Percentiles rank a stretch among this genome's conserved stretches.
Evolutionary conservation across 192 early-diverging fungal genomes (phyloP).

Genomic region (Coemansia sp.): DNA sequence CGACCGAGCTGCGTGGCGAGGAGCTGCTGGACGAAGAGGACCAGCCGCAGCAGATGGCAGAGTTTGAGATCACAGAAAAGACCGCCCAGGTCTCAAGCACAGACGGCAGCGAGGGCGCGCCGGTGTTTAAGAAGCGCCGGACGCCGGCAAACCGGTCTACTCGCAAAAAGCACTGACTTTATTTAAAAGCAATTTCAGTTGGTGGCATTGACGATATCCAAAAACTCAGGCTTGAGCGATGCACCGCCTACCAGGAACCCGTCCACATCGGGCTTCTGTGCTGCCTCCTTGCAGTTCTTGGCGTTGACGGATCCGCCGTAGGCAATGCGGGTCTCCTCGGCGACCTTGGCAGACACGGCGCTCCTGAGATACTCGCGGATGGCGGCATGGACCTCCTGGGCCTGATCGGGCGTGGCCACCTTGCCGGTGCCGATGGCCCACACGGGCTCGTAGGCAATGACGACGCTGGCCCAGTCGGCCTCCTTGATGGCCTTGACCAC

Average conservation of each 20-base stretch:
- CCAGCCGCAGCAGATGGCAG: conserved; percentile 1
- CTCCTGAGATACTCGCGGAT: conserved; percentile 86
- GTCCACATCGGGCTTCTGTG: conserved; percentile 88
- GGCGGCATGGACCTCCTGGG: conserved; percentile 90
- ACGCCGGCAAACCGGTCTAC: conserved; percentile 21
- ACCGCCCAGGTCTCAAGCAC: conserved; percentile 2
- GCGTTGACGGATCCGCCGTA: conserved; percentile 97
- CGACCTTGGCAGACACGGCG: conserved; percentile 81
- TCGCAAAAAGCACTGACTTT: conserved; percentile 28
- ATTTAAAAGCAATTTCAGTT: conserved; percentile 3
- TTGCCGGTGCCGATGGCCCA: conserved; percentile 99
- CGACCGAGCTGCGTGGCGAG: conserved; percentile 16
- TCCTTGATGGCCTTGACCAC: conserved; percentile 67
- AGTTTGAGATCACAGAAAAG: conserved; percentile 45
- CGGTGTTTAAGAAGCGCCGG: conserved; percentile 47
- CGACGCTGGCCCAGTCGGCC: conserved; percentile 87
- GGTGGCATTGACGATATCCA: conserved; percentile 61
- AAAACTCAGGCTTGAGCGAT: conserved; percentile 89
- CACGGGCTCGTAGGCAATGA: conserved; percentile 99
- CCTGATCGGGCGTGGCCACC: conserved; percentile 92
- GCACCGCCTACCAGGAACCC: conserved; percentile 99
- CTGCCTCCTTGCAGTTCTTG: conserved; percentile 77
- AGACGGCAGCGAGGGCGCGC: not conserved
- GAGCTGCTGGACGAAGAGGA: conserved; percentile 38
- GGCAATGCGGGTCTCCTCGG: conserved; percentile 86